These are phyloP conservation scores for Geoglossum cookeanum DNA, from an alignment of 2,329 filamentous ascomycete genomes.

Conservation along the genomic window DNA sequence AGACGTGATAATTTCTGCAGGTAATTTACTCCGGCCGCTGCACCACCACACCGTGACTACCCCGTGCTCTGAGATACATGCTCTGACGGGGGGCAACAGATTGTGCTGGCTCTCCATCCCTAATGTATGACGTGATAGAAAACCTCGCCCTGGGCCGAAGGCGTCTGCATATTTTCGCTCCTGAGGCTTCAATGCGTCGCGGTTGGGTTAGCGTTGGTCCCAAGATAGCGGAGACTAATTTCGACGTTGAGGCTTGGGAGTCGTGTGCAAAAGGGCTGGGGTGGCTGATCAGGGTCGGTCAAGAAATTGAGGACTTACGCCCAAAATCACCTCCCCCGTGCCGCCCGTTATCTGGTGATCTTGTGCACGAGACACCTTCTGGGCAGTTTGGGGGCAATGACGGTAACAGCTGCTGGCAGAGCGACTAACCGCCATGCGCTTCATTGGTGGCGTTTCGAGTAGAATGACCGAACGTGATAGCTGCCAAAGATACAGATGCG, in stretches of 20 bases:
- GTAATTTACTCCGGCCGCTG: neutral
- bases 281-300: neutral
- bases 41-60: neutral
- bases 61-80: neutral
- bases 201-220: slow-evolving; percentile 1
- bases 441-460: too few species aligned
- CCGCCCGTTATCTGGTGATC: neutral
- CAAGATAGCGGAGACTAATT: neutral
- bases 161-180: neutral
- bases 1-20: neutral
- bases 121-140: neutral
- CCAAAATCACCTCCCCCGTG: neutral
- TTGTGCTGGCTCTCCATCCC: neutral
- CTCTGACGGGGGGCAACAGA: neutral
- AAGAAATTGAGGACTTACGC: neutral
- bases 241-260: neutral
- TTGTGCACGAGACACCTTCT: neutral
- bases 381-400: neutral
- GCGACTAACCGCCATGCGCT: neutral
- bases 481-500: neutral
- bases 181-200: neutral
- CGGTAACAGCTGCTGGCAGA: neutral
- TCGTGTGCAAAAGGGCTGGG: neutral
- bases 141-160: neutral
- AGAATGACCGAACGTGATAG: too few species aligned